Evolutionary conservation across 208 protist species (phyloP), one percentile per base, ranked within the genome.

Genomic region (Crithidia sp.): DNA sequence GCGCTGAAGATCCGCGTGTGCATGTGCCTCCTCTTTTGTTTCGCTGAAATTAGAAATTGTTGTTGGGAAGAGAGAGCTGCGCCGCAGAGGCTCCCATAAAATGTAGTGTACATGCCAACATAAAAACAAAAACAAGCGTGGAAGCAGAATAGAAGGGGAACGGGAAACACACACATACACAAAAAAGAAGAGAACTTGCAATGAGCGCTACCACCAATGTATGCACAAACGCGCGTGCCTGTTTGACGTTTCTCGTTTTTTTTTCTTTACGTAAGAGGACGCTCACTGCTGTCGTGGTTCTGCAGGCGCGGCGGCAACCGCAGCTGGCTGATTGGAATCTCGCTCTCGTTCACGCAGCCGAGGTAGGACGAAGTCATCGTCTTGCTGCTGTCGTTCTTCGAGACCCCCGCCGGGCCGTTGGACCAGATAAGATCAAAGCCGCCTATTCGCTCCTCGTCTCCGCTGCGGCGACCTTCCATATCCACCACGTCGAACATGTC

Each of bases 401-500:
- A 72, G 44, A 81, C 61, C 2, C 81, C 79, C 0, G 91, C 82
- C 0, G 89, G 86, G 7, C 92, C 92, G 79, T 96, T 96, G 50
- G 79, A 70, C 87, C 89, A 96, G 69, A 97, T 96, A 2, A 96
- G 69, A 65, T 97, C 94, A 67, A 97, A 97, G 13, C 94, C 94
- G 49, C 94, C 94, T 7, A 96, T 75, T 4, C 94, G 90, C 56
- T 80, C 74, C 77, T 96, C 92, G 10, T 90, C 87, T 0, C 92
- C 91, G 14, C 64, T 84, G 3, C 86, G 86, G 2, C 91, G 86
- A 41, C 83, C 82, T 76, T 97, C 92, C 74, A 97, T 67, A 53
- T 97, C 94, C 50, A 97, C 77, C 10, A 97, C 86, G 66, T 95
- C 94, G 60, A 97, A 93, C 88, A 96, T 95, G 76, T 97, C 92